phyloP scores from a whole-genome alignment of 1,284 basidiomycete species.

The Trametes pubescens region DNA sequence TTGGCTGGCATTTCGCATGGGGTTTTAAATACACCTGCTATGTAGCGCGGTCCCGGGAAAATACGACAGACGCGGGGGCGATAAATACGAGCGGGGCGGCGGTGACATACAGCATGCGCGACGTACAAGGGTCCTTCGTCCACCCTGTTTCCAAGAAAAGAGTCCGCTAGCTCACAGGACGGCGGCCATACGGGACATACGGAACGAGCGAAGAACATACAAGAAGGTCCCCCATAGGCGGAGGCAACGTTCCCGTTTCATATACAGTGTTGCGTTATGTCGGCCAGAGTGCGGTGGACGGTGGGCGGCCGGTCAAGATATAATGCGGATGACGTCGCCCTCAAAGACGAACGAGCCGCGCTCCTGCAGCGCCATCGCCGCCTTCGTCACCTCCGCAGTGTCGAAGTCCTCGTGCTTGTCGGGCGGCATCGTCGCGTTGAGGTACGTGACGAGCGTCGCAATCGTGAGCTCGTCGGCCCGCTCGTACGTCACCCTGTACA shows the following conservation, averaged over 20 bases:
- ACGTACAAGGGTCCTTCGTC: constrained; percentile 23
- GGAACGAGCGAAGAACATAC: neutral
- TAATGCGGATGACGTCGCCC: constrained; percentile 62
- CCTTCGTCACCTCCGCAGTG: constrained; percentile 70
- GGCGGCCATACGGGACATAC: constrained; percentile 5
- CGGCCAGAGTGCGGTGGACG: neutral
- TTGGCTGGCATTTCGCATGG: neutral
- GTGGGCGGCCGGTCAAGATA: constrained; percentile 10
- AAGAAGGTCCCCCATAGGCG: too few relatives aligned
- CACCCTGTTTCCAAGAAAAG: constrained; percentile 19
- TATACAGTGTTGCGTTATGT: constrained; percentile 8
- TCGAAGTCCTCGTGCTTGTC: constrained; percentile 85
- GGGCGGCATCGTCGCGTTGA: constrained; percentile 75
- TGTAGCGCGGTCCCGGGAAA: neutral
- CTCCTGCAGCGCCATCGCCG: constrained; percentile 60
- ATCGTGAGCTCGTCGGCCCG: constrained; percentile 70
- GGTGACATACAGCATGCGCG: constrained; percentile 18
- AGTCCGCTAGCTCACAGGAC: constrained; percentile 14
- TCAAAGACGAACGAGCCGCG: constrained; percentile 61
- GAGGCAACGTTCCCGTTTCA: constrained; percentile 5
- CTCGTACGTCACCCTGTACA: constrained; percentile 72
- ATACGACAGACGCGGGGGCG: neutral
- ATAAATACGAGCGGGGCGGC: constrained; percentile 13
- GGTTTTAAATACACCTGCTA: constrained; percentile 6
- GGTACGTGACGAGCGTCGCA: constrained; percentile 68